Base-by-base conservation (phyloP, 768 basidiomycete genomes). In the Gloeopeniophorella convolvens region DNA sequence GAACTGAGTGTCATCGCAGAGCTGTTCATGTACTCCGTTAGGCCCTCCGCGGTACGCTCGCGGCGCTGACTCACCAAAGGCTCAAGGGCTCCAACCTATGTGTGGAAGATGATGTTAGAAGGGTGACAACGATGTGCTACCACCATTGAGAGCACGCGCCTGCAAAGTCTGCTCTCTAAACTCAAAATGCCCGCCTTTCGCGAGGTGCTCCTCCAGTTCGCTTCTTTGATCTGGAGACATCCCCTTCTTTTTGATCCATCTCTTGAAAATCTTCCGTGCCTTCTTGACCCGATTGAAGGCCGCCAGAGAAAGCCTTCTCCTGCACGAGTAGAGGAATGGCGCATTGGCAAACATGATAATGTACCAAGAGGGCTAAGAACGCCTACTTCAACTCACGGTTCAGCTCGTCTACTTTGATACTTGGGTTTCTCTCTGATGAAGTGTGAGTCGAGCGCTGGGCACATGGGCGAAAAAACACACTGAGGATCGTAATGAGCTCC, bases 371-470 rank as follows among this genome's bases (percentile, higher is more conserved):
- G 10, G 2, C 8, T 31, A 12, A 26, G 4, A 28, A n/a, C 18
- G 47, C 51, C 32, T 52, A 52, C 51, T 42, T 42, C 6, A 52
- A 13, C 28, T 35, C 33, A 12, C 32, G 21, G 18, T 52, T 20
- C 23, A 52, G 23, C 5, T 31, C 45, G 8, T 34, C 34, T 16
- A 52, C 12, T 4, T 36, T 47, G 28, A 52, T 36, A 18, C n/a
- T 7, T 15, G 51, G 51, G 16, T 48, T 16, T n/a, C 42, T 42
- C 34, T 6, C 51, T 52, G n/a, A 26, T 11, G 1, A 3, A 15
- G 16, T 24, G 40, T 42, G 15, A 42, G 33, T 23, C 16, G 6
- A 16, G 10, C 16, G 9, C 45, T 3, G 13, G 5, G n/a, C 24
- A 7, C 2, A 23, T 12, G 10, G 6, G 26, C 21, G n/a, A 47